Conservation (phyloP, 345 rosid species). For the Brassica cretica region DNA sequence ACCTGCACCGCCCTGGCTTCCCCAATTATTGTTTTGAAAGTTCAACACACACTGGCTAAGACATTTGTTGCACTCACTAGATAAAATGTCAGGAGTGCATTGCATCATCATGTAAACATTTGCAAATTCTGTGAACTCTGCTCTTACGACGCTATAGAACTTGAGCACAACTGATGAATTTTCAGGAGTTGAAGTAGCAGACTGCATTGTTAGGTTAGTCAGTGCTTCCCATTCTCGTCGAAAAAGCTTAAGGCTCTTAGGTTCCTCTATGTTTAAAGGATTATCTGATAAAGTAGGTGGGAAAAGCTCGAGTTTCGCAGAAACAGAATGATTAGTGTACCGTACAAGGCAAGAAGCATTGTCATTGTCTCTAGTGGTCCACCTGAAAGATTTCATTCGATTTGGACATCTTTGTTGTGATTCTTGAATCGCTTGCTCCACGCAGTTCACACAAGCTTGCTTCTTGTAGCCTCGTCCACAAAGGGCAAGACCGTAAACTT, state of each 20-base stretch:
- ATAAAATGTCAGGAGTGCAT: slow-evolving; percentile 52
- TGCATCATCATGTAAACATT: slow-evolving; percentile 44
- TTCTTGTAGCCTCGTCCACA: slow-evolving; percentile 28
- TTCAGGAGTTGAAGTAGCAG: background rate
- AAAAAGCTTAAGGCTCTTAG: slow-evolving; percentile 1
- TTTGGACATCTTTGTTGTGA: slow-evolving; percentile 1
- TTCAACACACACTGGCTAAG: slow-evolving; percentile 9
- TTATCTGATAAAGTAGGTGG: background rate
- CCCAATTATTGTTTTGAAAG: slow-evolving; percentile 32
- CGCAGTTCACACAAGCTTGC: slow-evolving; percentile 21
- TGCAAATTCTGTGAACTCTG: background rate
- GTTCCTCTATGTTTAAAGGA: background rate
- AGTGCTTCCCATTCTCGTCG: slow-evolving; percentile 11
- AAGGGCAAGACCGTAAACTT: slow-evolving; percentile 29
- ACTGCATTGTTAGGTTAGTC: slow-evolving; percentile 2
- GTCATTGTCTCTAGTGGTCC: slow-evolving; percentile 22
- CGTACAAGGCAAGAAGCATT: slow-evolving; percentile 26
- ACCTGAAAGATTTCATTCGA: slow-evolving; percentile 9
- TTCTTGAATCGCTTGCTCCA: slow-evolving; percentile 21
- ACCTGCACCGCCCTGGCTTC: slow-evolving; percentile 44
- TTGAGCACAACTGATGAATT: slow-evolving; percentile 37
- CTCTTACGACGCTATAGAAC: slow-evolving; percentile 35
- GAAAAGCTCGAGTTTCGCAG: slow-evolving; percentile 7
- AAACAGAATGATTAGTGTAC: slow-evolving; percentile 6
- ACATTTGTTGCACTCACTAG: slow-evolving; percentile 37